Evolutionary conservation across 2,329 filamentous ascomycete genomes (phyloP).

Genomic region (Erysiphe pulchra): DNA sequence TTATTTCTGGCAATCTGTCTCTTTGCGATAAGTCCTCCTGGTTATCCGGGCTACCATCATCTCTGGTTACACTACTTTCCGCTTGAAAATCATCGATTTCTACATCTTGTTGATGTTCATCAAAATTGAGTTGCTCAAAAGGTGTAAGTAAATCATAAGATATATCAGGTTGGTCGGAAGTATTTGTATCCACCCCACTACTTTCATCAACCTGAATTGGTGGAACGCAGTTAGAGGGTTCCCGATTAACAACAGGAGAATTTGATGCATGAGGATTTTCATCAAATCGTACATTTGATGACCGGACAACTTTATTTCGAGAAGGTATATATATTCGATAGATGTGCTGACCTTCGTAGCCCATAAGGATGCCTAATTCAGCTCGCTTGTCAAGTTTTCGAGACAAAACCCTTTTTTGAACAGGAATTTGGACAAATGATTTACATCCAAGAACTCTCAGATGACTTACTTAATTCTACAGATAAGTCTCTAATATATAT

Average conservation of each 20-base stretch:
- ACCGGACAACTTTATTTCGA: not conserved
- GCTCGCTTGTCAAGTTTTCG: not conserved
- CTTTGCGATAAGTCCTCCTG: not conserved
- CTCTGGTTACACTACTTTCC: not conserved
- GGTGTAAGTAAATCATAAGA: not conserved
- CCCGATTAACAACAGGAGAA: not conserved
- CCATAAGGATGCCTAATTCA: not conserved
- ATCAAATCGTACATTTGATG: not conserved
- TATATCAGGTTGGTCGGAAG: not conserved
- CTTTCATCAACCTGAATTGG: not conserved
- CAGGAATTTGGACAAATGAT: not conserved
- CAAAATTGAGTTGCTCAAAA: conserved; percentile 1
- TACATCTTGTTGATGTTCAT: not conserved
- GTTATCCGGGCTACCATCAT: not conserved
- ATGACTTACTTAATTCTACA: too few relatives aligned
- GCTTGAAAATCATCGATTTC: not conserved
- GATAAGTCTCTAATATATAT: too few relatives aligned
- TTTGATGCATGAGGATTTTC: not conserved
- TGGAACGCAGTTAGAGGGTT: not conserved
- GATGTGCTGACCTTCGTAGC: not conserved
- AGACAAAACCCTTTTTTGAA: not conserved
- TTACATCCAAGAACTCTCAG: not conserved
- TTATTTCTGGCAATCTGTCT: not conserved
- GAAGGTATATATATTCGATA: not conserved
- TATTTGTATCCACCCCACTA: not conserved